A percentile compares a stretch with the other conserved stretches of the same genome.
These are phyloP conservation scores for Stentor coeruleus DNA, from an alignment of 73 alveolate genomes.

Conservation along the genomic window DNA sequence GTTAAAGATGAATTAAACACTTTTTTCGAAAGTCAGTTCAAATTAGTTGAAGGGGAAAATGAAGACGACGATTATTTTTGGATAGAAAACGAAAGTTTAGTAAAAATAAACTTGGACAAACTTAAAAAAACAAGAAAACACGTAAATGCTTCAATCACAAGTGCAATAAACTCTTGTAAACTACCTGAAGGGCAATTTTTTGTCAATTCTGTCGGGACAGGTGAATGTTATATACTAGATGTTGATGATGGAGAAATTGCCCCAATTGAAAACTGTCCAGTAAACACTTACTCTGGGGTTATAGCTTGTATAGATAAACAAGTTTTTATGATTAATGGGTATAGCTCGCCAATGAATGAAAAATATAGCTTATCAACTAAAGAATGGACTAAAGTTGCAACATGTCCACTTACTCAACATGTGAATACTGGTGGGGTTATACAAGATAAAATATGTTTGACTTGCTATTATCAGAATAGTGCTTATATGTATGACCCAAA, in stretches of 20 bases:
- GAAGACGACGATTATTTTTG: background rate
- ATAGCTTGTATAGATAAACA: background rate
- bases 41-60: background rate
- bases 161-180: background rate
- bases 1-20: background rate
- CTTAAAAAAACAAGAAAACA: background rate
- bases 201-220: background rate
- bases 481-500: slow-evolving; percentile 2
- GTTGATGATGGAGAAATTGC: background rate
- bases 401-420: background rate
- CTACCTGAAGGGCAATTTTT: background rate
- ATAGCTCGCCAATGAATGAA: background rate
- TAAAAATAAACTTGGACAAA: background rate
- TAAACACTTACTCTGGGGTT: background rate
- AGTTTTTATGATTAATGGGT: background rate
- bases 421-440: background rate
- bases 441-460: background rate
- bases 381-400: background rate
- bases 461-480: slow-evolving; percentile 1
- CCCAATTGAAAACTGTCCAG: background rate
- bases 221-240: background rate
- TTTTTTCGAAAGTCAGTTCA: background rate
- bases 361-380: background rate
- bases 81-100: background rate
- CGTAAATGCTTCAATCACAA: background rate